A percentile compares a stretch with the other conserved stretches of the same genome.
Evolutionary conservation across 768 basidiomycete species (phyloP).

Genomic region (Porphyrellus cyaneotinctus): DNA sequence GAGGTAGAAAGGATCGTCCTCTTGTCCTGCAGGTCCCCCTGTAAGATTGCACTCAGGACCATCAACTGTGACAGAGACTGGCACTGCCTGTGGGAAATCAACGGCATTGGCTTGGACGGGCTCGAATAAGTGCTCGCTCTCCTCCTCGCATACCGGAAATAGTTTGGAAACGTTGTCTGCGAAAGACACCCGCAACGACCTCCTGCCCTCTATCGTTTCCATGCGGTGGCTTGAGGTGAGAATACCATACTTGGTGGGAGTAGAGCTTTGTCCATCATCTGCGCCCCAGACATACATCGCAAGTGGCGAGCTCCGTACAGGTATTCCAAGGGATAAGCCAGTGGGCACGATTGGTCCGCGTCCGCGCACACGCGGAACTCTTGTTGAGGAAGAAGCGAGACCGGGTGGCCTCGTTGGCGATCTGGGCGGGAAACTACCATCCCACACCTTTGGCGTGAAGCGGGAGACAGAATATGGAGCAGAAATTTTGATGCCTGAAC

Average conservation of each 20-base stretch:
- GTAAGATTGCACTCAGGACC: neutral
- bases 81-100: constrained; percentile 20
- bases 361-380: constrained; percentile 3
- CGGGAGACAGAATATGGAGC: constrained; percentile 18
- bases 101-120: constrained; percentile 9
- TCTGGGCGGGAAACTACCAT: constrained; percentile 1
- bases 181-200: constrained; percentile 17
- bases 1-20: constrained; percentile 26
- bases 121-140: constrained; percentile 34
- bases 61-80: neutral
- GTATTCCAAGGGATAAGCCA: constrained; percentile 47
- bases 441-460: constrained; percentile 16
- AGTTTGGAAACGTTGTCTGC: constrained; percentile 19
- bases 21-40: constrained; percentile 6
- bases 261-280: constrained; percentile 33
- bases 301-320: constrained; percentile 50
- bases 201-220: constrained; percentile 16
- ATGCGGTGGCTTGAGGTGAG: constrained; percentile 12
- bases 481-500: constrained; percentile 45
- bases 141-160: constrained; percentile 31
- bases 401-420: constrained; percentile 20
- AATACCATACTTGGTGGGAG: constrained; percentile 15
- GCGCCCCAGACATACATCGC: constrained; percentile 36
- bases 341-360: constrained; percentile 27
- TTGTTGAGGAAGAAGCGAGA: constrained; percentile 5